These are phyloP conservation scores for Aspergillus cejpii DNA, from an alignment of 2,329 filamentous ascomycete species.

Conservation along the genomic window DNA sequence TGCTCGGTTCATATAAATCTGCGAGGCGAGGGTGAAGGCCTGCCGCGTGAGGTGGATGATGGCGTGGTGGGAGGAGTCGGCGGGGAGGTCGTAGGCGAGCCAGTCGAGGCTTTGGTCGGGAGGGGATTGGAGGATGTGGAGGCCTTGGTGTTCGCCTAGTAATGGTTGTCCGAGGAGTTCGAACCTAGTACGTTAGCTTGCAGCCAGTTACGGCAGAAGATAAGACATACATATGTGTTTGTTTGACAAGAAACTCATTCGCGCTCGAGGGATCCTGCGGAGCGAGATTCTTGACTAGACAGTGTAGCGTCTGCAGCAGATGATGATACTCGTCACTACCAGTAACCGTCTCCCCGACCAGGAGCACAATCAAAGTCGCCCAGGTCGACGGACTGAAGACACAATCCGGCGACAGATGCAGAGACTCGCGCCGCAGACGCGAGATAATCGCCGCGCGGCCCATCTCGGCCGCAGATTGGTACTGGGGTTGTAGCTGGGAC, in stretches of 20 bases:
- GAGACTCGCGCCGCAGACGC: constrained; percentile 12
- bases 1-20: constrained; percentile 20
- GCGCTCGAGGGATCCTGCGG: neutral
- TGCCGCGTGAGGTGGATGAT: constrained; percentile 9
- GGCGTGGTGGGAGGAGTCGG: constrained; percentile 7
- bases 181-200: constrained; percentile 9
- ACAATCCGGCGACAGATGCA: constrained; percentile 7
- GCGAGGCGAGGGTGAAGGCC: constrained; percentile 19
- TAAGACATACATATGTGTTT: constrained; percentile 19
- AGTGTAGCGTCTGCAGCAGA: constrained; percentile 14
- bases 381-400: constrained; percentile 16
- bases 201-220: too few relatives aligned
- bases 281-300: constrained; percentile 9
- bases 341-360: constrained; percentile 23
- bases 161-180: constrained; percentile 16
- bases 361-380: constrained; percentile 19
- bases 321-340: constrained; percentile 17
- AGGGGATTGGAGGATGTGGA: constrained; percentile 7
- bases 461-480: constrained; percentile 11
- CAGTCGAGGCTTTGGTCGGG: constrained; percentile 12
- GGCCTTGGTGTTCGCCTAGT: constrained; percentile 12
- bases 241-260: constrained; percentile 12
- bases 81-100: constrained; percentile 12
- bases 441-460: constrained; percentile 14
- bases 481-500: constrained; percentile 6